Conservation (phyloP, 2,329 filamentous ascomycete genomes). For the Karstenula rhodostoma region DNA sequence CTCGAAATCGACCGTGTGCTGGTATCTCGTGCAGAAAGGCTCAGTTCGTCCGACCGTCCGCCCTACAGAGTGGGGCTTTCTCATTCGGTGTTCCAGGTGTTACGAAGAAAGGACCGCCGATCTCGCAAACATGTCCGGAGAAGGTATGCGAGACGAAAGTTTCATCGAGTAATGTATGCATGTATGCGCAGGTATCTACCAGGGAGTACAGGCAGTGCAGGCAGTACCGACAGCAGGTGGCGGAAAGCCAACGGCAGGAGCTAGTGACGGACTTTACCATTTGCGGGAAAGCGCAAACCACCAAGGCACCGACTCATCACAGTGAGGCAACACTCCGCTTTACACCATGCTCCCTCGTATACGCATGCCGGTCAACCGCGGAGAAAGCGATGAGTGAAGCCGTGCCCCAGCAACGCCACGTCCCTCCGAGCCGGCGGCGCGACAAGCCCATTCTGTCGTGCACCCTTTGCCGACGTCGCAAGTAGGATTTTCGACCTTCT, state of each 20-base stretch:
- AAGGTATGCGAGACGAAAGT: not conserved
- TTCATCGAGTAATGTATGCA: not conserved
- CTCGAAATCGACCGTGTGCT: not conserved
- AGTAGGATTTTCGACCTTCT: slow-evolving; percentile 13
- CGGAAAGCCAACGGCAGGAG: not conserved
- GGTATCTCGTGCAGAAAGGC: not conserved
- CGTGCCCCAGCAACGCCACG: slow-evolving; percentile 26
- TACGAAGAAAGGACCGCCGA: too few relatives aligned
- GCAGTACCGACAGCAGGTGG: not conserved
- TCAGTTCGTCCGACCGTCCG: not conserved
- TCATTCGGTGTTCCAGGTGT: not conserved
- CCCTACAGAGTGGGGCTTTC: not conserved
- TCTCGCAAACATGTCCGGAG: not conserved
- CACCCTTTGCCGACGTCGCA: slow-evolving; percentile 31
- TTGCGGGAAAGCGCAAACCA: slow-evolving; percentile 3
- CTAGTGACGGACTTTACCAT: not conserved
- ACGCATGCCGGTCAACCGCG: not conserved
- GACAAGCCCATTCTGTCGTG: slow-evolving; percentile 45
- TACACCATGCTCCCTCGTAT: not conserved
- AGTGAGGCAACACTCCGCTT: slow-evolving; percentile 2
- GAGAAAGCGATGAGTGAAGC: slow-evolving; percentile 29
- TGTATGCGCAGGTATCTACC: not conserved
- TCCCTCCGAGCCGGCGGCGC: slow-evolving; percentile 39
- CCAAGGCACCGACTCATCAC: not conserved
- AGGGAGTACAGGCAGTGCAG: not conserved